A percentile compares a stretch with the other conserved stretches of the same genome.
phyloP scores from a whole-genome alignment of 2,329 filamentous ascomycete species.

The Coniochaeta pulveracea region DNA sequence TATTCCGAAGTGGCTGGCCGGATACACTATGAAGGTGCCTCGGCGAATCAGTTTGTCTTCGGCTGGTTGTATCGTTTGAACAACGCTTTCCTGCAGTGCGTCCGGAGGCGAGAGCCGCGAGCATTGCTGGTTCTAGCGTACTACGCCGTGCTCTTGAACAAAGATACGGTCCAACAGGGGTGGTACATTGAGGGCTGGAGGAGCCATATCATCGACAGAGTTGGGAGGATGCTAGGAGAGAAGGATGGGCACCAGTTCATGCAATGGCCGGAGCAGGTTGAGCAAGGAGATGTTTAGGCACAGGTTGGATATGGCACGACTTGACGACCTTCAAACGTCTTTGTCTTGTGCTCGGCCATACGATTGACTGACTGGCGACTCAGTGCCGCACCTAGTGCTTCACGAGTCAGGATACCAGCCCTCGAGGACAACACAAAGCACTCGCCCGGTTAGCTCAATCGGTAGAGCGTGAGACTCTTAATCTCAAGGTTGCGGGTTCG shows the following conservation, averaged over 20 bases:
- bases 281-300: no score
- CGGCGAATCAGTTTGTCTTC: background rate
- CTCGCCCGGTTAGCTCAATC: slow-evolving; percentile 52
- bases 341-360: no score
- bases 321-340: no score
- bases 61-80: background rate
- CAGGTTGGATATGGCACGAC: no score
- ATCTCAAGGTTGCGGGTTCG: slow-evolving; percentile 19
- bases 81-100: background rate
- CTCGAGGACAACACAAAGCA: no score
- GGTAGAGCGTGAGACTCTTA: slow-evolving; percentile 66
- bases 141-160: background rate
- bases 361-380: no score
- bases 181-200: background rate
- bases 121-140: background rate
- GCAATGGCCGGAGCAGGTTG: no score
- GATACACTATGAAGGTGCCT: background rate
- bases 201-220: background rate
- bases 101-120: background rate
- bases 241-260: background rate
- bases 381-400: no score
- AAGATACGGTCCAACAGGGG: background rate
- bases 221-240: background rate
- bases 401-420: no score
- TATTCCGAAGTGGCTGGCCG: no score